These are phyloP conservation scores for Diatrype stigma DNA, from an alignment of 2,329 filamentous ascomycete species.

Conservation along the genomic window DNA sequence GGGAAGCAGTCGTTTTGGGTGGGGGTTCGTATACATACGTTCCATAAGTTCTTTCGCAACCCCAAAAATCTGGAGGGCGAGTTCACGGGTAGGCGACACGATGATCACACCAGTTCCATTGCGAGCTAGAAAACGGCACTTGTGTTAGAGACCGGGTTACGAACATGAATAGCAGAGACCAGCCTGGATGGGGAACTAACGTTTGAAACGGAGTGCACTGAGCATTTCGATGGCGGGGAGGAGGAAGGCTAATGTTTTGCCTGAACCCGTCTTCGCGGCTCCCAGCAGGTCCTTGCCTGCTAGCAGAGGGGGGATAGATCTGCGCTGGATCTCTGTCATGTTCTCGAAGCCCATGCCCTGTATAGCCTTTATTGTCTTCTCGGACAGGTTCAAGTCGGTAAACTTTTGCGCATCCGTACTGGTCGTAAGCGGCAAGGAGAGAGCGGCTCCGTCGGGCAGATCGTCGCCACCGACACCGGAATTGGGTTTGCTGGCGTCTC, in stretches of 20 bases:
- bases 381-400: slow-evolving; percentile 76
- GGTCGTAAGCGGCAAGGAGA: slow-evolving; percentile 52
- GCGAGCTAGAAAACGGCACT: slow-evolving; percentile 34
- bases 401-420: slow-evolving; percentile 67
- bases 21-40: slow-evolving; percentile 21
- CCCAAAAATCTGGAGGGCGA: slow-evolving; percentile 93
- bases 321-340: slow-evolving; percentile 92
- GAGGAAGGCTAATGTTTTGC: slow-evolving; percentile 92
- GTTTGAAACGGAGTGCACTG: slow-evolving; percentile 85
- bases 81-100: slow-evolving; percentile 86
- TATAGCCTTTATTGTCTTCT: slow-evolving; percentile 85
- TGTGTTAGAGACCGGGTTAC: slow-evolving; percentile 52
- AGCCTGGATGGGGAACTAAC: neutral
- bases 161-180: neutral
- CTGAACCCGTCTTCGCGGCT: slow-evolving; percentile 87
- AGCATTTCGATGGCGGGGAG: slow-evolving; percentile 95
- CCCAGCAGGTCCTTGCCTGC: slow-evolving; percentile 90
- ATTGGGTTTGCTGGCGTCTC: slow-evolving; percentile 24
- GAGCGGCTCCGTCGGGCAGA: slow-evolving; percentile 32
- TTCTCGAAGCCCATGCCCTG: slow-evolving; percentile 87
- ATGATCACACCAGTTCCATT: slow-evolving; percentile 92
- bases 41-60: slow-evolving; percentile 91
- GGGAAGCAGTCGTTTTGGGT: neutral
- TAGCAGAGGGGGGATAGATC: slow-evolving; percentile 81
- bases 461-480: slow-evolving; percentile 24